A percentile compares a stretch with the other conserved stretches of the same genome.
phyloP scores from a whole-genome alignment of 2,329 filamentous ascomycete genomes.

The Fusarium mexicanum region DNA sequence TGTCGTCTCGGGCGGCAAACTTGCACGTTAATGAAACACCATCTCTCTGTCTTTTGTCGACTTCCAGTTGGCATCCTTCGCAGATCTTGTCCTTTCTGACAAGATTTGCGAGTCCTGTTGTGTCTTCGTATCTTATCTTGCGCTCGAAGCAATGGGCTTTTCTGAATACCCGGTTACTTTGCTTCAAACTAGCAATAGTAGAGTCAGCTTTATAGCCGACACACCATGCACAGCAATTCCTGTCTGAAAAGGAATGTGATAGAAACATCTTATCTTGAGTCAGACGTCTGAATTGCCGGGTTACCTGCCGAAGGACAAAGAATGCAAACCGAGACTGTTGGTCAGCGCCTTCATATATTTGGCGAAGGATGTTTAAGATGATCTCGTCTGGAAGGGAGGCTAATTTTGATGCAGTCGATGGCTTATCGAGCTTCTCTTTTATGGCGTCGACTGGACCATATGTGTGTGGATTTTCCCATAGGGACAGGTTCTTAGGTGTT shows the following conservation, averaged over 20 bases:
- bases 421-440: not conserved
- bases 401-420: not conserved
- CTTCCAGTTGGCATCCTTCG: not conserved
- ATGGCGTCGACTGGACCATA: not conserved
- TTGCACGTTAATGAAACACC: not conserved
- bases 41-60: not conserved
- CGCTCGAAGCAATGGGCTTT: not conserved
- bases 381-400: not conserved
- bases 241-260: not conserved
- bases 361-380: rapidly evolving
- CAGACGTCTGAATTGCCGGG: not conserved
- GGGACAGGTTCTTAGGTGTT: not conserved
- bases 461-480: not conserved
- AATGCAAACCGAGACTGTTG: not conserved
- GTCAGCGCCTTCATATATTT: not conserved
- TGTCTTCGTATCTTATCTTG: not conserved
- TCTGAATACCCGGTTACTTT: not conserved
- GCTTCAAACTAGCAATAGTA: not conserved
- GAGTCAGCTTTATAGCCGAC: not conserved
- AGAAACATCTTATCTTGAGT: not conserved
- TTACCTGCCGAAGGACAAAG: not conserved
- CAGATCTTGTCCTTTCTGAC: not conserved
- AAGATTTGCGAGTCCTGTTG: not conserved
- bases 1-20: not conserved
- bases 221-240: not conserved